Percentiles rank a stretch among this genome's conserved stretches.
These are phyloP conservation scores for Thalassia testudinum DNA, from an alignment of 116 monocot genomes.

Conservation along the genomic window DNA sequence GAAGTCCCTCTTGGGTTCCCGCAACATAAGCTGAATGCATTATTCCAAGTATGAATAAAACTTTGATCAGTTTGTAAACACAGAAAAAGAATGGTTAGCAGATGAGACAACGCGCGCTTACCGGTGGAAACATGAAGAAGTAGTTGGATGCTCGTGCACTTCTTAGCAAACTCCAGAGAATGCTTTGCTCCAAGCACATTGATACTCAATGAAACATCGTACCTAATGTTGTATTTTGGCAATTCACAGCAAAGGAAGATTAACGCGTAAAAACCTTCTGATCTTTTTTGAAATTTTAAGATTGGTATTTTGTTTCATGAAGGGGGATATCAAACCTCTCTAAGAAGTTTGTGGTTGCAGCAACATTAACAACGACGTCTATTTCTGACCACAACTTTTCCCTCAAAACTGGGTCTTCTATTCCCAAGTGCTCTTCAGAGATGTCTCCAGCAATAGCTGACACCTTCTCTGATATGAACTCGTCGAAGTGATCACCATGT, in stretches of 20 bases:
- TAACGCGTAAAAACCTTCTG: not conserved
- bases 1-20: conserved; percentile 19
- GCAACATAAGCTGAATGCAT: conserved; percentile 30
- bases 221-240: too few relatives aligned
- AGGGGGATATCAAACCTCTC: conserved; percentile 24
- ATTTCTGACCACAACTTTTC: conserved; percentile 28
- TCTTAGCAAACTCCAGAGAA: conserved; percentile 39
- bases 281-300: not conserved
- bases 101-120: too few relatives aligned
- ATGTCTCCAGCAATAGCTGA: conserved; percentile 48
- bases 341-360: conserved; percentile 55
- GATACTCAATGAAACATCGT: conserved; percentile 39
- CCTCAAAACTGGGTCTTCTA: conserved; percentile 16
- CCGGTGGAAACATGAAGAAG: conserved; percentile 66
- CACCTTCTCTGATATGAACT: conserved; percentile 30
- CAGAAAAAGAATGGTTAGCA: too few relatives aligned
- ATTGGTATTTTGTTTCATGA: too few relatives aligned
- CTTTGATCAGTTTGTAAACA: too few relatives aligned
- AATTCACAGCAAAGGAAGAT: not conserved
- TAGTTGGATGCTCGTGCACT: conserved; percentile 23
- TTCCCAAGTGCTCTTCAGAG: conserved; percentile 32
- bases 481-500: conserved; percentile 19
- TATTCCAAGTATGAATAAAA: too few relatives aligned
- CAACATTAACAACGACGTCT: conserved; percentile 46
- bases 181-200: conserved; percentile 54